Percentiles rank a stretch among this genome's conserved stretches.
Evolutionary conservation across 2,329 filamentous ascomycete species (phyloP).

Genomic region (Knoxdaviesia capensis): DNA sequence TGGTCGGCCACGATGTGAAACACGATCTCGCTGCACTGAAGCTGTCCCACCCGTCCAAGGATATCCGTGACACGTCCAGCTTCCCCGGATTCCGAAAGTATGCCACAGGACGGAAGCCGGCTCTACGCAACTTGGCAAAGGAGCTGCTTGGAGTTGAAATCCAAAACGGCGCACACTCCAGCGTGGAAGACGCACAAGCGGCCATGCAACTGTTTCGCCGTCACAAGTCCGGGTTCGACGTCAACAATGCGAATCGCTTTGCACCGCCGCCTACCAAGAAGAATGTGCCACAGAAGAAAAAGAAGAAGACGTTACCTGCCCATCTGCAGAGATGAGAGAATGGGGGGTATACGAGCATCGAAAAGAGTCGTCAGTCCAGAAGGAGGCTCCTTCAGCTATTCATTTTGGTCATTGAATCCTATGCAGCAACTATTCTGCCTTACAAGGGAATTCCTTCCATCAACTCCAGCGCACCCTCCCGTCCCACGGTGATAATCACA

Average conservation of each 20-base stretch:
- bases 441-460: conserved; percentile 50
- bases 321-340: too few relatives aligned
- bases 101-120: conserved; percentile 46
- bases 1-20: conserved; percentile 69
- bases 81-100: conserved; percentile 55
- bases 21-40: conserved; percentile 61
- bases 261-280: conserved; percentile 12
- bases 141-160: conserved; percentile 41
- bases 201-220: conserved; percentile 77
- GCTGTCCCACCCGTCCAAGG: conserved; percentile 56
- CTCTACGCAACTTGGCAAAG: conserved; percentile 35
- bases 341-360: too few relatives aligned
- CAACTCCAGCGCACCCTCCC: conserved; percentile 44
- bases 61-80: conserved; percentile 71
- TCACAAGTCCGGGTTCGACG: conserved; percentile 70
- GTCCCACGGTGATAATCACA: conserved; percentile 48
- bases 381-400: too few relatives aligned
- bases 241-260: conserved; percentile 53
- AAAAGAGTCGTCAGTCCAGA: too few relatives aligned
- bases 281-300: conserved; percentile 6
- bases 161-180: conserved; percentile 43
- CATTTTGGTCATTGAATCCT: not conserved
- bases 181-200: conserved; percentile 62
- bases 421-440: conserved; percentile 5
- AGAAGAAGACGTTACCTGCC: conserved; percentile 15